Percentiles rank a stretch among this genome's conserved stretches.
Conservation (phyloP, 225 moss, liverwort and hornwort genomes). For the Pleurozium schreberi region DNA sequence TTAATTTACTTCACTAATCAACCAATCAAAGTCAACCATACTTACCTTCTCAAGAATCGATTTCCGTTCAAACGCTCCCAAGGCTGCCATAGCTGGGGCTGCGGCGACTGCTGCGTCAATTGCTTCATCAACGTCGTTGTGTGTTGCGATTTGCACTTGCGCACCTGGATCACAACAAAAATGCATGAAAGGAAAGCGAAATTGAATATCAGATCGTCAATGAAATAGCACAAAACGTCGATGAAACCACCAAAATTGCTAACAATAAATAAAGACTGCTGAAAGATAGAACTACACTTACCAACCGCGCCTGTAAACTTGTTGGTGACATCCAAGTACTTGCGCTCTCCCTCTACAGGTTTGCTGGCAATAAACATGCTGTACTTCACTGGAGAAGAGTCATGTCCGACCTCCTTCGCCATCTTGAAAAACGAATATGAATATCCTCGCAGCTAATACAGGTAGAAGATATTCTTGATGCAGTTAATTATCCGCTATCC, state of each 20-base stretch:
- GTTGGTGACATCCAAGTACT: conserved; percentile 69
- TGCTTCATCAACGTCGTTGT: conserved; percentile 60
- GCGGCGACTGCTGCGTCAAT: conserved; percentile 74
- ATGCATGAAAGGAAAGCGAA: background rate
- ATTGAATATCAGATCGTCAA: background rate
- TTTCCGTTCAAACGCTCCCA: conserved; percentile 67
- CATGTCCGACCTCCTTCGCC: background rate
- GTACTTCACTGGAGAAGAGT: conserved; percentile 18
- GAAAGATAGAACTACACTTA: background rate
- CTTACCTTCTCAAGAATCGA: conserved; percentile 57
- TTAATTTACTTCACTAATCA: background rate
- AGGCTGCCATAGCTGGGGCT: conserved; percentile 54
- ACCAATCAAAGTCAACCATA: background rate
- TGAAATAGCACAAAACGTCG: background rate
- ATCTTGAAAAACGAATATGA: background rate
- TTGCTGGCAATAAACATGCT: conserved; percentile 58
- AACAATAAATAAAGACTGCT: background rate
- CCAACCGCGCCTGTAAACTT: conserved; percentile 71
- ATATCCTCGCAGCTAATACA: background rate
- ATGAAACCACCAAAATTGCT: background rate
- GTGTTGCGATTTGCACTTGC: conserved; percentile 57
- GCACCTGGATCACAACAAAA: conserved; percentile 38
- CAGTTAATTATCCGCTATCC: background rate
- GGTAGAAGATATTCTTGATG: background rate
- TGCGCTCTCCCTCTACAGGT: conserved; percentile 20